Conservation (phyloP, 805 yeast genomes). For the Saturnispora zaruensis region DNA sequence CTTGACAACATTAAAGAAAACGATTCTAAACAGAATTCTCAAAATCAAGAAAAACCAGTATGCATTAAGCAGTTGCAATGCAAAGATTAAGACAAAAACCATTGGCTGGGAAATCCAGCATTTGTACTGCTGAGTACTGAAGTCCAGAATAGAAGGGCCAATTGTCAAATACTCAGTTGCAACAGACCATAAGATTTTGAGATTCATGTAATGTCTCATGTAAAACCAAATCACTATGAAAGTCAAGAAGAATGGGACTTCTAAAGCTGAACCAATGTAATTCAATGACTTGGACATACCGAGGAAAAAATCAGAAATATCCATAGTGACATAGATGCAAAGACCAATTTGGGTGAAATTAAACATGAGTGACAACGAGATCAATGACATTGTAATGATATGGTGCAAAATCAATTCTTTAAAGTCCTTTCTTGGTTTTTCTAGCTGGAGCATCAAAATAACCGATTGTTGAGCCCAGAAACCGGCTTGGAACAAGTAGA, state of each 20-base stretch:
- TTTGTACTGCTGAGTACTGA: slow-evolving; percentile 88
- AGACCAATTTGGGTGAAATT: slow-evolving; percentile 96
- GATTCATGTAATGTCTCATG: slow-evolving; percentile 77
- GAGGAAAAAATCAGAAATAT: slow-evolving; percentile 82
- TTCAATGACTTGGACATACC: slow-evolving; percentile 80
- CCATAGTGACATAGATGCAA: slow-evolving; percentile 90
- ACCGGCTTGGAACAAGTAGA: slow-evolving; percentile 87
- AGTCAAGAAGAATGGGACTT: slow-evolving; percentile 56
- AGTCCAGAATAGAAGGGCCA: slow-evolving; percentile 74
- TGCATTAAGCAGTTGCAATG: slow-evolving; percentile 75
- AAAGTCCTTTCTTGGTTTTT: slow-evolving; percentile 92
- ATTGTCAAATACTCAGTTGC: slow-evolving; percentile 79
- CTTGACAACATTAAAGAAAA: slow-evolving; percentile 49
- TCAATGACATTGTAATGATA: slow-evolving; percentile 78
- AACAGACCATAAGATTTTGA: slow-evolving; percentile 75
- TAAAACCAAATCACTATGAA: slow-evolving; percentile 78
- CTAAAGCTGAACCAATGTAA: slow-evolving; percentile 61
- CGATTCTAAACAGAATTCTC: slow-evolving; percentile 63
- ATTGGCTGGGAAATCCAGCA: slow-evolving; percentile 93
- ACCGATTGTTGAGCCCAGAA: slow-evolving; percentile 97
- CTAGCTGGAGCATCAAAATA: slow-evolving; percentile 73
- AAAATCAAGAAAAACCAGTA: slow-evolving; percentile 84
- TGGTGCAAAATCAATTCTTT: slow-evolving; percentile 89
- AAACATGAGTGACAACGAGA: slow-evolving; percentile 81
- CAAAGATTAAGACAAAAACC: slow-evolving; percentile 67